Conservation (phyloP, 1,284 basidiomycete species). For the Ustilago vetiveriae region DNA sequence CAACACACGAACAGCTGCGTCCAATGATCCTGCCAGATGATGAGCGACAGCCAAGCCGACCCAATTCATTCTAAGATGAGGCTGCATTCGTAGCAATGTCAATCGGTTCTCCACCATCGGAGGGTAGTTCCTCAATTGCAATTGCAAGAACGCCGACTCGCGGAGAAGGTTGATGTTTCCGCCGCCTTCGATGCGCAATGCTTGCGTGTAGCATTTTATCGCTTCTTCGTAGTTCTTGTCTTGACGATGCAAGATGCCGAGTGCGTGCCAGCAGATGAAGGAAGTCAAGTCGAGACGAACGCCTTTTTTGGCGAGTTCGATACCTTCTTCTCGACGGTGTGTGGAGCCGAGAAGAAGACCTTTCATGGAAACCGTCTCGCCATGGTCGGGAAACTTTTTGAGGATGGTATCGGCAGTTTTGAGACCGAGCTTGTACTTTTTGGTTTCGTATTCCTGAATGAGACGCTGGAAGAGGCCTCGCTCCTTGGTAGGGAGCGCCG, state of each 20-base stretch:
- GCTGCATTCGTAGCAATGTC: slow-evolving; percentile 81
- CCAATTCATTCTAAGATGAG: slow-evolving; percentile 89
- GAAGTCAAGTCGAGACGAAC: slow-evolving; percentile 85
- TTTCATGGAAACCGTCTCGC: slow-evolving; percentile 69
- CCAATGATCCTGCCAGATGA: slow-evolving; percentile 80
- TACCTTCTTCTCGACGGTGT: slow-evolving; percentile 71
- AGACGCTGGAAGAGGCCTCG: slow-evolving; percentile 86
- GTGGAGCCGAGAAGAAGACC: slow-evolving; percentile 61
- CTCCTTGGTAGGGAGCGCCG: slow-evolving; percentile 81
- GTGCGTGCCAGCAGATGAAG: slow-evolving; percentile 98
- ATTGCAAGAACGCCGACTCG: slow-evolving; percentile 88
- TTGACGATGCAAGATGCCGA: slow-evolving; percentile 74
- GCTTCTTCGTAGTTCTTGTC: slow-evolving; percentile 89
- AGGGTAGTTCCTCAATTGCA: slow-evolving; percentile 86
- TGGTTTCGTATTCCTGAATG: slow-evolving; percentile 80
- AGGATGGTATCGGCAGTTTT: slow-evolving; percentile 94
- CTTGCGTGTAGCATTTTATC: slow-evolving; percentile 81
- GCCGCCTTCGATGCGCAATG: slow-evolving; percentile 82
- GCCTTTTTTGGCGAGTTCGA: slow-evolving; percentile 84
- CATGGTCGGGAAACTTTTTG: slow-evolving; percentile 95
- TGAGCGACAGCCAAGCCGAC: slow-evolving; percentile 86
- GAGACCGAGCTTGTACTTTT: slow-evolving; percentile 87
- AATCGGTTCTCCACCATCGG: slow-evolving; percentile 83
- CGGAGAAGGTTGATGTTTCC: slow-evolving; percentile 93
- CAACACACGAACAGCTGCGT: slow-evolving; percentile 79